phyloP scores from a whole-genome alignment of 208 protist species.

The Acanthamoeba rhysodes region DNA sequence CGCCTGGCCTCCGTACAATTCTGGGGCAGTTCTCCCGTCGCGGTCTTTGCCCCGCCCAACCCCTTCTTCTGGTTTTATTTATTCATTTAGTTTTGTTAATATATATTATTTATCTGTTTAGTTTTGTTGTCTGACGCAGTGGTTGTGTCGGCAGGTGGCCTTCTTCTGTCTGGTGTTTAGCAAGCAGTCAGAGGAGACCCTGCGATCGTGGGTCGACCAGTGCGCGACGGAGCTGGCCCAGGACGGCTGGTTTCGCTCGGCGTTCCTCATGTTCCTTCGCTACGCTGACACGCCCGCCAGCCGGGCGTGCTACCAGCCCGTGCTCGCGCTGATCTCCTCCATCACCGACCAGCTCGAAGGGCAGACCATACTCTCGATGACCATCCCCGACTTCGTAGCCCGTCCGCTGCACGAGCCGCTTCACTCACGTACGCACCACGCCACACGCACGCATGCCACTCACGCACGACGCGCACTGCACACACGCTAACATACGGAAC shows the following conservation, averaged over 20 bases:
- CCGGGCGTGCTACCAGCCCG: neutral
- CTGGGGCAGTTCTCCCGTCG: neutral
- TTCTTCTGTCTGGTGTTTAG: neutral
- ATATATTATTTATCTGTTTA: too few relatives aligned
- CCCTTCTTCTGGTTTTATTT: neutral
- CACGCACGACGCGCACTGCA: neutral
- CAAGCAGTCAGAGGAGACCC: neutral
- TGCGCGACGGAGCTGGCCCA: neutral
- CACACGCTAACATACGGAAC: neutral
- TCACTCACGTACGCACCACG: neutral
- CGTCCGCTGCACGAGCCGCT: neutral
- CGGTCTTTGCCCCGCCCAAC: neutral
- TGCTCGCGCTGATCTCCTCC: neutral
- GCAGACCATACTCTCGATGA: neutral
- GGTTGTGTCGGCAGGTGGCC: too few relatives aligned
- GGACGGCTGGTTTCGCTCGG: neutral
- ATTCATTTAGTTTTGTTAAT: neutral
- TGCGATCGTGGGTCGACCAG: conserved; percentile 1
- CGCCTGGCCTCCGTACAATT: neutral
- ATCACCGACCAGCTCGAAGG: neutral
- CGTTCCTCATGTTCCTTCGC: conserved; percentile 8
- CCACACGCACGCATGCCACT: neutral
- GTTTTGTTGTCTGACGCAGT: too few relatives aligned
- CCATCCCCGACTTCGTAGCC: neutral
- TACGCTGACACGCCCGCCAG: neutral